Conservation (phyloP, 2,329 filamentous ascomycete species). For the Kalmusia sp. region DNA sequence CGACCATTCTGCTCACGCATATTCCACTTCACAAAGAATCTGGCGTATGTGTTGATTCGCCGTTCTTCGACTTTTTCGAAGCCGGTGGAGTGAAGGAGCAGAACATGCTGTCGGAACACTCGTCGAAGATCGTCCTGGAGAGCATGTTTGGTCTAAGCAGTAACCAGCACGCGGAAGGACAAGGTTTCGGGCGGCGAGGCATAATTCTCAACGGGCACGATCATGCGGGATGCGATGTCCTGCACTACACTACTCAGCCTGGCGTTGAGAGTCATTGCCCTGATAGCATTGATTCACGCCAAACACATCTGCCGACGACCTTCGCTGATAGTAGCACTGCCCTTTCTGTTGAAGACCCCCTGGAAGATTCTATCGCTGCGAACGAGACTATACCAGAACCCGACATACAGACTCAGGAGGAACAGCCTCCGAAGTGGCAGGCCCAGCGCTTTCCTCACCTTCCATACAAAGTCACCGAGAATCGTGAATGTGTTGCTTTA, state of each 20-base stretch:
- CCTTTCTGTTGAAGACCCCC: not conserved
- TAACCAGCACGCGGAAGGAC: slow-evolving; percentile 63
- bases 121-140: slow-evolving; percentile 75
- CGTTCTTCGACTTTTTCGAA: slow-evolving; percentile 80
- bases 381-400: slow-evolving; percentile 5
- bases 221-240: slow-evolving; percentile 90
- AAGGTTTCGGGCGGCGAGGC: slow-evolving; percentile 73
- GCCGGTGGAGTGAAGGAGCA: slow-evolving; percentile 81
- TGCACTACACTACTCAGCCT: slow-evolving; percentile 66
- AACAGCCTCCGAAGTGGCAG: slow-evolving; percentile 26
- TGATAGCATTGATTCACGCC: slow-evolving; percentile 13
- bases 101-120: slow-evolving; percentile 80
- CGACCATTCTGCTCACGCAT: slow-evolving; percentile 89
- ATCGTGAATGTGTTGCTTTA: slow-evolving; percentile 21
- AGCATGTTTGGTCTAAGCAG: slow-evolving; percentile 81
- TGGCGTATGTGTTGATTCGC: slow-evolving; percentile 83
- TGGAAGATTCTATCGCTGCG: slow-evolving; percentile 3
- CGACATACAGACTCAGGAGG: slow-evolving; percentile 4
- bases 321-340: slow-evolving; percentile 7
- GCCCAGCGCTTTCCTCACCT: slow-evolving; percentile 27
- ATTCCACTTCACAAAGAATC: slow-evolving; percentile 85
- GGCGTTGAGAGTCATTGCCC: slow-evolving; percentile 21
- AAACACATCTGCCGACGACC: slow-evolving; percentile 23
- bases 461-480: slow-evolving; percentile 45
- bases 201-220: slow-evolving; percentile 93